Percentiles rank a stretch among this genome's conserved stretches.
Evolutionary conservation across 2,329 filamentous ascomycete genomes (phyloP).

Genomic region (Trichoderma sp.): DNA sequence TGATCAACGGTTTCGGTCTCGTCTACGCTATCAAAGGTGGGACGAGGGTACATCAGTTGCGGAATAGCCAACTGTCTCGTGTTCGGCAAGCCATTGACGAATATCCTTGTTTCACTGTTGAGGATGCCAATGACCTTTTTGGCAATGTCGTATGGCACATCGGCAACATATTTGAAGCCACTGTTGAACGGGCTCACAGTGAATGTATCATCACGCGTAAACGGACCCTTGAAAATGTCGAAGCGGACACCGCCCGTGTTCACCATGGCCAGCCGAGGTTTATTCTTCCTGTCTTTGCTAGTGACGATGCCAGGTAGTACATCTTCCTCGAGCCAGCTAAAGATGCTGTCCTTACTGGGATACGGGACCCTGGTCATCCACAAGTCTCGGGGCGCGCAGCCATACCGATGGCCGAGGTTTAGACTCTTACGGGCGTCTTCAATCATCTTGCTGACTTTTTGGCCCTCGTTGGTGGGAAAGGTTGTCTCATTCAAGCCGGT

Average conservation of each 20-base stretch:
- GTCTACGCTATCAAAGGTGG: neutral
- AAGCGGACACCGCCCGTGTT: constrained; percentile 95
- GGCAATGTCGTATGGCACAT: constrained; percentile 79
- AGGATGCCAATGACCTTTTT: constrained; percentile 66
- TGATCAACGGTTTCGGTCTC: constrained; percentile 28
- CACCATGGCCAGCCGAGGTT: constrained; percentile 71
- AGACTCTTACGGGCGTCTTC: constrained; percentile 69
- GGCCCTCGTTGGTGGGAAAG: constrained; percentile 77
- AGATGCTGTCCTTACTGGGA: constrained; percentile 74
- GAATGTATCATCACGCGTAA: constrained; percentile 85
- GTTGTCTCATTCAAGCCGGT: constrained; percentile 70
- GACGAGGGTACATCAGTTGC: constrained; percentile 44
- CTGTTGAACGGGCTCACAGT: constrained; percentile 88
- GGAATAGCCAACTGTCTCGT: constrained; percentile 55
- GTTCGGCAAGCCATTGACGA: constrained; percentile 45
- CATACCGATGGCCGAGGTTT: constrained; percentile 72
- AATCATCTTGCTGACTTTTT: constrained; percentile 72
- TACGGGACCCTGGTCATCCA: constrained; percentile 84
- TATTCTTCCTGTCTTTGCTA: constrained; percentile 60
- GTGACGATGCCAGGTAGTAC: constrained; percentile 71
- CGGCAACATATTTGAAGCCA: constrained; percentile 73
- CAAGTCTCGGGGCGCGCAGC: constrained; percentile 79
- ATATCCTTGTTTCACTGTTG: constrained; percentile 58
- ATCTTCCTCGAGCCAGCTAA: constrained; percentile 75
- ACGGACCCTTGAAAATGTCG: constrained; percentile 90